phyloP scores from a whole-genome alignment of 2,329 filamentous ascomycete species.

The Fusarium sp. region DNA sequence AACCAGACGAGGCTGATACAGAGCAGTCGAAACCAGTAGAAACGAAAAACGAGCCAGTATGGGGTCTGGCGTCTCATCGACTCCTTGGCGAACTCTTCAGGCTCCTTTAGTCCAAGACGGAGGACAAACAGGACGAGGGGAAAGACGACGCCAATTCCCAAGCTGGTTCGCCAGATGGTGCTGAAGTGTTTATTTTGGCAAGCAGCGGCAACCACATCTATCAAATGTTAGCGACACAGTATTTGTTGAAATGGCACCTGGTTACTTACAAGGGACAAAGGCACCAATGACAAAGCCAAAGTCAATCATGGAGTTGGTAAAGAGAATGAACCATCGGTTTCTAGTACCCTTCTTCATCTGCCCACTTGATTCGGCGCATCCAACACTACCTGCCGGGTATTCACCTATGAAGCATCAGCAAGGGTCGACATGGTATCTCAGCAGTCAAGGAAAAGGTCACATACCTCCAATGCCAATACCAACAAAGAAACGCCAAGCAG shows the following conservation, averaged over 20 bases:
- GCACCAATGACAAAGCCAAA: slow-evolving; percentile 86
- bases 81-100: slow-evolving; percentile 81
- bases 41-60: slow-evolving; percentile 70
- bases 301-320: slow-evolving; percentile 91
- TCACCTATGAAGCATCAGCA: slow-evolving; percentile 64
- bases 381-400: slow-evolving; percentile 85
- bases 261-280: slow-evolving; percentile 74
- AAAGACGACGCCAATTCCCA: slow-evolving; percentile 86
- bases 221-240: not conserved
- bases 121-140: slow-evolving; percentile 80
- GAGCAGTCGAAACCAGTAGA: slow-evolving; percentile 81
- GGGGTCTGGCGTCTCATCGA: slow-evolving; percentile 76
- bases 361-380: slow-evolving; percentile 86
- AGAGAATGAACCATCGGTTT: slow-evolving; percentile 93
- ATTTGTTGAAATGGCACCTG: rapidly evolving
- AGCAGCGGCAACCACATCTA: slow-evolving; percentile 69
- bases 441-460: not conserved
- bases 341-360: slow-evolving; percentile 85
- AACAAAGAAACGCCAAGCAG: slow-evolving; percentile 88
- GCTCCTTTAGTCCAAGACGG: slow-evolving; percentile 82
- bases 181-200: slow-evolving; percentile 74
- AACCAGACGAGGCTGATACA: slow-evolving; percentile 87
- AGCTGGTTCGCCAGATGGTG: slow-evolving; percentile 85
- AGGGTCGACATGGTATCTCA: not conserved
- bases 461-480: slow-evolving; percentile 83